Base-by-base conservation (phyloP, 495 filamentous ascomycete genomes). In the Xylaria acuta region DNA sequence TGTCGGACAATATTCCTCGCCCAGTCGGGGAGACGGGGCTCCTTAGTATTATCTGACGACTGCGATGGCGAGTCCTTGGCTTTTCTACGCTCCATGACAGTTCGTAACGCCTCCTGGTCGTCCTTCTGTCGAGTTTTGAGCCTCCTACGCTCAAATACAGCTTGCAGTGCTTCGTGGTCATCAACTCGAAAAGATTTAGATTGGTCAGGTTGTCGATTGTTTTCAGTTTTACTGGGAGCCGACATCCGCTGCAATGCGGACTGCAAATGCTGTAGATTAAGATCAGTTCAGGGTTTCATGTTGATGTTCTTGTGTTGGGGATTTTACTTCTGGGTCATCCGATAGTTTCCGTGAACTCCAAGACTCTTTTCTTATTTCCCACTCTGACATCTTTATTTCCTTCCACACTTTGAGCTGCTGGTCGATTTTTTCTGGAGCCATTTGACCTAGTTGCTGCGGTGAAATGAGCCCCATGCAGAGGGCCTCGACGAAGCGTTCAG, bases 11-110 rank as follows among this genome's bases (percentile, higher is more conserved):
- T 62, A 32, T 76, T 70, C 7, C 60, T 69, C 20, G 77, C 77
- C 77, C 77, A 79, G 32, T 18, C 47, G n/a, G 77, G 75, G 22
- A 79, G 71, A 56, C 73, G 75, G 54, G 77, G 74, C 20, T 71
- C 56, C 66, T 73, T 76, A 20, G 12, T 18, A 71, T 20, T 34
- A 45, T 69, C 53, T 47, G 54, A 62, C 5, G 53, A 45, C 25
- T 69, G 67, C 3, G 51, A 60, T 40, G 74, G 74, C 36, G 64
- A 68, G 8, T 70, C 30, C 22, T 73, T 77, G 14, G 72, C 68
- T 41, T 69, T 72, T 66, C 75, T 75, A 49, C 66, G 74, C 62
- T 76, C 71, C 41, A 56, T 49, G 40, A 75, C 70, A 64, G 70
- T 63, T 27, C 56, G 60, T 36, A 76, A 18, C 32, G 72, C 74